These are phyloP conservation scores for Oemleria cerasiformis DNA, from an alignment of 306 rosid genomes.

Conservation along the genomic window DNA sequence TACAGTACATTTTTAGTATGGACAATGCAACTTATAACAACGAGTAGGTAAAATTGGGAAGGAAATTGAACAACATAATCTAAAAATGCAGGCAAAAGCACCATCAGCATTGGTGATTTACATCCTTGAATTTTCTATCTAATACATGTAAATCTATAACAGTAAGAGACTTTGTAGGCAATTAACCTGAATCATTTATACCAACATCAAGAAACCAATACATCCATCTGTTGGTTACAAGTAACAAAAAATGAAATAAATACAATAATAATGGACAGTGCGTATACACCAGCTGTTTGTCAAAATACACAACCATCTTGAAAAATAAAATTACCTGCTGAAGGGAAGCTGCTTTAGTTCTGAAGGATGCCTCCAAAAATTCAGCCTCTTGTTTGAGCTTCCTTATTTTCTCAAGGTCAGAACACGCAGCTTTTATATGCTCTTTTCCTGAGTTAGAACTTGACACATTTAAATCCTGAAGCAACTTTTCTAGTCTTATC, in stretches of 20 bases:
- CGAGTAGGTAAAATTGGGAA: constrained; percentile 16
- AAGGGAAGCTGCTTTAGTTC: constrained; percentile 91
- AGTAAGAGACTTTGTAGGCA: not conserved
- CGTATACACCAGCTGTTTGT: not conserved
- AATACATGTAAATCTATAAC: not conserved
- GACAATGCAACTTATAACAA: constrained; percentile 11
- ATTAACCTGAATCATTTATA: not conserved
- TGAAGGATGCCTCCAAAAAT: constrained; percentile 89
- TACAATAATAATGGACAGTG: not conserved
- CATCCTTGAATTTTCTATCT: not conserved
- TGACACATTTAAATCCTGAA: constrained; percentile 85
- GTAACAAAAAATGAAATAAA: not conserved
- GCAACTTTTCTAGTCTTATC: constrained; percentile 81
- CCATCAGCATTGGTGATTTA: not conserved
- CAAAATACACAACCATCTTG: not conserved
- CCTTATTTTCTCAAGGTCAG: constrained; percentile 94
- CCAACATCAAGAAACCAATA: not conserved
- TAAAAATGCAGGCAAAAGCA: not conserved
- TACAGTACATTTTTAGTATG: not conserved
- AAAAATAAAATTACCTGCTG: constrained; percentile 51
- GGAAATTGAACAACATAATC: constrained; percentile 7
- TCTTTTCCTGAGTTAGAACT: constrained; percentile 83
- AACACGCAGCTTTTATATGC: constrained; percentile 95
- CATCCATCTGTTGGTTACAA: not conserved
- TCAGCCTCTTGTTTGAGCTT: constrained; percentile 97